Evolutionary conservation across 2,329 filamentous ascomycete species (phyloP), one percentile per base, ranked within the genome.

Genomic region (Fusarium sp.): DNA sequence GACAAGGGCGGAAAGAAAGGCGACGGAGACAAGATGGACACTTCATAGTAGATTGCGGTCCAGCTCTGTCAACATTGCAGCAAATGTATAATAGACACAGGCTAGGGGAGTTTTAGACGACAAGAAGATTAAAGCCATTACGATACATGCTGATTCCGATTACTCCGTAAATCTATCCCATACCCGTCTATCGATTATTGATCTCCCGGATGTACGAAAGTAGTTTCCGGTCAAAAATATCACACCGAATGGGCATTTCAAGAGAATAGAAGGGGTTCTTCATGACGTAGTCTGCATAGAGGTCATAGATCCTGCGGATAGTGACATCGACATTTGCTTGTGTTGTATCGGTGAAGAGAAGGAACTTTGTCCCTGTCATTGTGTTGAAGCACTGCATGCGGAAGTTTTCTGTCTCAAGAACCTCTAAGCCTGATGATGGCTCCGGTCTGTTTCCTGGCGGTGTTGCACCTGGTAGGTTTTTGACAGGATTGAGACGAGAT

Each of bases 201-300:
- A 91, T 88, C 80, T 90, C 89, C 80, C 94, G 91, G 78, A 98
- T 90, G 83, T 95, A 97, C 42, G 91, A 93, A 75, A 90, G 89
- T 74, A 98, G 82, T 82, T 94, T 94, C 77, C 95, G 88, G 82
- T 99, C 96, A 85, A 98, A 99, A 77, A 94, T 93, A 80, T 98
- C 96, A 84, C 96, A 98, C 70, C 96, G 89, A 61, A 99, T 91
- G 12, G 96, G 96, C 95, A 98, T 99, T 85, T 99, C 96, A 65
- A 98, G 87, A 80, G 96, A 95, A 84, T 98, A 98, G 81, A 99
- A 99, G 2, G 96, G 96, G 82, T 99, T 99, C 88, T 98, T 99
- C 94, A 98, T 98, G 77, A 99, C 96, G 82, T 94, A 98, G 83
- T 99, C 96, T 57, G 94, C 90, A 85, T 98, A 99, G 59, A 98